A percentile compares a stretch with the other conserved stretches of the same genome.
phyloP scores from a whole-genome alignment of 495 filamentous ascomycete species.

The Chaetomium cochliodes region DNA sequence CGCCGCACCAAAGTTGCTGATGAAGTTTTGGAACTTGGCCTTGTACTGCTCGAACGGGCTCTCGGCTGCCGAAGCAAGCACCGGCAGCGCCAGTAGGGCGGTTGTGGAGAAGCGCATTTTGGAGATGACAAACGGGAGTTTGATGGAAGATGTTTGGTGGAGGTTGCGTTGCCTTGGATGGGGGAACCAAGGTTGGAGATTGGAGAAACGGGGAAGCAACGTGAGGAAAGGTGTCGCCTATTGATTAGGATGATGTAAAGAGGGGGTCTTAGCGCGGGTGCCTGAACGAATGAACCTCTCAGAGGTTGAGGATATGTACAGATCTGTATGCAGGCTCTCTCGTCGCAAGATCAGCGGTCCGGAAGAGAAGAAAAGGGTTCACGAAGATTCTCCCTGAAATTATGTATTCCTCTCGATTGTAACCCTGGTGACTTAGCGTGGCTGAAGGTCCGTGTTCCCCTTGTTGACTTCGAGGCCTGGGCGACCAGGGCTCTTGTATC shows the following conservation, averaged over 20 bases:
- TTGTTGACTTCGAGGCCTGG: background rate
- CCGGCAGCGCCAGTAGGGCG: conserved; percentile 63
- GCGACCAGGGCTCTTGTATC: background rate
- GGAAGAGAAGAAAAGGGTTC: conserved; percentile 3
- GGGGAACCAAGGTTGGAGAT: conserved; percentile 15
- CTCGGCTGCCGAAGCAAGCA: conserved; percentile 62
- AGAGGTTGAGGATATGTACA: background rate
- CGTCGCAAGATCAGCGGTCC: conserved; percentile 13
- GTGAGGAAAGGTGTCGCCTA: background rate
- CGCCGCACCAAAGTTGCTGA: conserved; percentile 41
- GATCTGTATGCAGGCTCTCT: background rate
- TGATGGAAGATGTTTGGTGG: conserved; percentile 4
- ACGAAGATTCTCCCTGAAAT: conserved; percentile 14
- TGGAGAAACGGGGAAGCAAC: background rate
- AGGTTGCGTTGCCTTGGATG: conserved; percentile 1
- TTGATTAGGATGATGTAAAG: conserved; percentile 6
- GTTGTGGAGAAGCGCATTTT: conserved; percentile 71
- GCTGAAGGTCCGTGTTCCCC: conserved; percentile 4
- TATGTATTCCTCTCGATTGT: conserved; percentile 24
- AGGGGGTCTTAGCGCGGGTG: background rate
- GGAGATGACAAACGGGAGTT: conserved; percentile 6
- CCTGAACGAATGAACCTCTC: background rate
- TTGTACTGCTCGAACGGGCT: conserved; percentile 54
- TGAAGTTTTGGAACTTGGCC: conserved; percentile 66
- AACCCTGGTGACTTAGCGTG: conserved; percentile 9